Evolutionary conservation across 1,284 basidiomycete genomes (phyloP).

Genomic region (Ustilago loliicola): DNA sequence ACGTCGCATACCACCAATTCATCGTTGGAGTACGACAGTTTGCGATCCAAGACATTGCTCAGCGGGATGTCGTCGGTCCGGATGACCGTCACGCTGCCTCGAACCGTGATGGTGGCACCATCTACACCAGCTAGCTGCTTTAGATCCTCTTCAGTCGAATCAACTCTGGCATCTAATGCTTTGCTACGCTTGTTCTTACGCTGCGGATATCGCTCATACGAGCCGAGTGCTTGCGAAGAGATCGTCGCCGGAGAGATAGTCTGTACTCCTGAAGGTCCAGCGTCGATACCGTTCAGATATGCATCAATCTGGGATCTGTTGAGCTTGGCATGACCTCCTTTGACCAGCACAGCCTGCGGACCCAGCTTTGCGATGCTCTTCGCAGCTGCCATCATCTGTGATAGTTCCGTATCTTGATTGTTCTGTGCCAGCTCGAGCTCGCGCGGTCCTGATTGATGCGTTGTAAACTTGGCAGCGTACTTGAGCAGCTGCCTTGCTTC

Average conservation of each 20-base stretch:
- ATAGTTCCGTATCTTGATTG: slow-evolving; percentile 29
- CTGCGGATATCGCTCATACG: slow-evolving; percentile 24
- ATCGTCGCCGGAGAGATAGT: not conserved
- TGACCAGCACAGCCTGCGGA: slow-evolving; percentile 79
- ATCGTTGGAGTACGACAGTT: not conserved
- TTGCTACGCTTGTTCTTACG: slow-evolving; percentile 1
- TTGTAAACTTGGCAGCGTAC: slow-evolving; percentile 47
- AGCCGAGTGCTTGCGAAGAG: not conserved
- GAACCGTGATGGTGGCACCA: slow-evolving; percentile 29
- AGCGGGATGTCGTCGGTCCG: slow-evolving; percentile 47
- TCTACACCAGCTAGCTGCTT: slow-evolving; percentile 34
- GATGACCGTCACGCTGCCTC: slow-evolving; percentile 34
- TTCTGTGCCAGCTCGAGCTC: slow-evolving; percentile 31
- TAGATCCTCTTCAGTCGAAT: slow-evolving; percentile 13
- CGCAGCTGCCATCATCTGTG: slow-evolving; percentile 73
- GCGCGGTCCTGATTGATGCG: slow-evolving; percentile 22
- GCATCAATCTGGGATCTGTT: slow-evolving; percentile 23
- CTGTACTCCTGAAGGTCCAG: not conserved
- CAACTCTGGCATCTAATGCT: not conserved
- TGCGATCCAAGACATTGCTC: slow-evolving; percentile 28
- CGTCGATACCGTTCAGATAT: slow-evolving; percentile 8
- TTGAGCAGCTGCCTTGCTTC: slow-evolving; percentile 80
- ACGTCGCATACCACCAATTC: slow-evolving; percentile 79
- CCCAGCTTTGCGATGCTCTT: slow-evolving; percentile 75
- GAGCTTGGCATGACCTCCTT: slow-evolving; percentile 83